Base-by-base conservation (phyloP, 2,329 filamentous ascomycete species). In the Nemania abortiva region DNA sequence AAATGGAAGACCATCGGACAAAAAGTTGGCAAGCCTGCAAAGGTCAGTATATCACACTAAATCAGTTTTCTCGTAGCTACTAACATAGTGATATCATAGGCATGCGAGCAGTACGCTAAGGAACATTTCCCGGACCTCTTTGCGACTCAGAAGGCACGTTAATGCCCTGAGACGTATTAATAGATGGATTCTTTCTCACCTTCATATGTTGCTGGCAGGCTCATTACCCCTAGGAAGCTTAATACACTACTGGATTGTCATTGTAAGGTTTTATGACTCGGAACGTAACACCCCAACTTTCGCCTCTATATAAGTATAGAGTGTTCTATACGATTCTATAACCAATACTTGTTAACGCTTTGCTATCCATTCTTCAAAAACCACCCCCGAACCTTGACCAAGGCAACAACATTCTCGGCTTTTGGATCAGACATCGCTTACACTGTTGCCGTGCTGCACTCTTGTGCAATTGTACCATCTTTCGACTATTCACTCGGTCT, bases 1-100 rank as follows among this genome's bases (percentile, higher is more conserved):
- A 98, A 98, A 81, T 99, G 96, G 96, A 98, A 98, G 83, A 90
- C 91, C 29, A 98, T 98, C 78, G 96, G 96, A 42, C 91, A 93
- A 80, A 98, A 98, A 82, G 94, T 99, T 75, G 94, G 95, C 77
- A 99, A 99, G 83, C 96, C 96, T 57, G 96, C 96, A 75, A 99
- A 99, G 90, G 92, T 94, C 80, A 71, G 82, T 78, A 65, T 77
- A 66, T 59, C 24, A 59, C 47, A 27, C 47, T 24, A 29, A 9
- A 39, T 63, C 47, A 20, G 27, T 18, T 22, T 15, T 29, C 13
- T 11, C n/a, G 3, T 27, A 11, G 29, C 29, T 69, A 60, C 74
- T 76, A 71, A 75, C 59, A 29, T 49, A 45, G 11, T 57, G 18
- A 39, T 42, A 55, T 66, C 13, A 70, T 39, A 94, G 92, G 92